Evolutionary conservation across 768 basidiomycete species (phyloP), one percentile per base, ranked within the genome.

Genomic region (Pleurotus ostreatus): DNA sequence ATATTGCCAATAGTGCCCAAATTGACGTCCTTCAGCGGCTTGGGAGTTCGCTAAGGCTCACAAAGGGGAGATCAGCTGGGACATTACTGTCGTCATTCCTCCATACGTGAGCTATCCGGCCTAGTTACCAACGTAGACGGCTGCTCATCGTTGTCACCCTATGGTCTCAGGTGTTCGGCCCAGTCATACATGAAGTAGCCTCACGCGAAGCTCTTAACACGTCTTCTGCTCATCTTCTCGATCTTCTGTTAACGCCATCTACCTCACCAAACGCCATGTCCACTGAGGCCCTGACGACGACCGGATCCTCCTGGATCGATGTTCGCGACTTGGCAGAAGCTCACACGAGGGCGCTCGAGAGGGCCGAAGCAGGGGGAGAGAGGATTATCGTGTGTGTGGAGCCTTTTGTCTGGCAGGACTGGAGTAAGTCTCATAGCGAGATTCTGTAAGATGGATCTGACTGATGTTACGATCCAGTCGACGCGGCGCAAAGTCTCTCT

Each of bases 61-160:
- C 59, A 78, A 80, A 55, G 47, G 40, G 11, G 65, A 70, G 40
- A 63, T 81, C 22, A 58, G 64, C 2, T 84, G 79, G 78, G 85
- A 85, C 59, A 60, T 86, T 18, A 70, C 74, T 1, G 75, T 76
- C 7, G 58, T 85, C 38, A 80, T 80, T 61, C 85, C 85, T 18
- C 81, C 85, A 9, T 80, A 69, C 55, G 80, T 82, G 49, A 49
- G 69, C 59, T 44, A 56, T 59, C 30, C 40, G 23, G 30, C 39
- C 3, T 16, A 3, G 8, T 9, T 15, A 37, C 22, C 37, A 15
- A 18, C 2, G n/a, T 16, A 34, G 30, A 26, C 11, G 4, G 39
- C 26, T 47, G 2, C 30, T 25, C 30, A 49, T 16, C 4, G 4
- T 2, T 40, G 57, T 34, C 11, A 46, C 0, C 4, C 30, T 57